Conservation (phyloP, 1,139 yeast genomes). For the Suhomyces atakaporum region DNA sequence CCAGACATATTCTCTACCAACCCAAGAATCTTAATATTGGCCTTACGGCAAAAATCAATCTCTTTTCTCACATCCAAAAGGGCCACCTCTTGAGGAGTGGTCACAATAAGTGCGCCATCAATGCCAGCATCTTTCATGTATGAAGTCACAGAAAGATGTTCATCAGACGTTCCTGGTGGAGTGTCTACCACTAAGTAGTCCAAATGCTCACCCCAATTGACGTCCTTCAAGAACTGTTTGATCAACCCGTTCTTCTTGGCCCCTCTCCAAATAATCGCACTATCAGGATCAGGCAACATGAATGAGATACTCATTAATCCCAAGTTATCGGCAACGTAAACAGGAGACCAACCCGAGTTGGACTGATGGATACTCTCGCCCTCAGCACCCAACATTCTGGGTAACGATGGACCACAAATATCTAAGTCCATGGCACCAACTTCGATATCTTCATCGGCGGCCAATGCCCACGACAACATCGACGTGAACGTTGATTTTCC, state of each 20-base stretch:
- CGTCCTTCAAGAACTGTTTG: conserved; percentile 92
- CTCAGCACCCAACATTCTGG: conserved; percentile 90
- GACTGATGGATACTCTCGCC: conserved; percentile 88
- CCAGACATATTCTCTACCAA: conserved; percentile 98
- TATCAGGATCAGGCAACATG: conserved; percentile 90
- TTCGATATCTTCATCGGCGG: conserved; percentile 83
- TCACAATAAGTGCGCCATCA: conserved; percentile 93
- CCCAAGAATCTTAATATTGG: conserved; percentile 82
- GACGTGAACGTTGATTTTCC: conserved; percentile 96
- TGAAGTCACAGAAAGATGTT: conserved; percentile 86
- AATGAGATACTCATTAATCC: conserved; percentile 96
- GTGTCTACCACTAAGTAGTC: conserved; percentile 93
- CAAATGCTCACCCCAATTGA: conserved; percentile 85
- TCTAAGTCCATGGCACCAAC: conserved; percentile 97
- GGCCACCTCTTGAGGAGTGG: conserved; percentile 98
- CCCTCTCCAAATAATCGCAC: conserved; percentile 97
- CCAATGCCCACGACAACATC: conserved; percentile 93
- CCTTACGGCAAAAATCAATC: conserved; percentile 91
- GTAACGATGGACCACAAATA: conserved; percentile 96
- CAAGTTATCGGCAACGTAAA: conserved; percentile 89
- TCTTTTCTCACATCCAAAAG: conserved; percentile 93
- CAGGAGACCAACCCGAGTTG: conserved; percentile 94
- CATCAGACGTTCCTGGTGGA: conserved; percentile 99
- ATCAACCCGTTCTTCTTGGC: conserved; percentile 91
- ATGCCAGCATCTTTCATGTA: conserved; percentile 88